phyloP scores from a whole-genome alignment of 768 basidiomycete genomes.

The Rhodotorula diobovata region DNA sequence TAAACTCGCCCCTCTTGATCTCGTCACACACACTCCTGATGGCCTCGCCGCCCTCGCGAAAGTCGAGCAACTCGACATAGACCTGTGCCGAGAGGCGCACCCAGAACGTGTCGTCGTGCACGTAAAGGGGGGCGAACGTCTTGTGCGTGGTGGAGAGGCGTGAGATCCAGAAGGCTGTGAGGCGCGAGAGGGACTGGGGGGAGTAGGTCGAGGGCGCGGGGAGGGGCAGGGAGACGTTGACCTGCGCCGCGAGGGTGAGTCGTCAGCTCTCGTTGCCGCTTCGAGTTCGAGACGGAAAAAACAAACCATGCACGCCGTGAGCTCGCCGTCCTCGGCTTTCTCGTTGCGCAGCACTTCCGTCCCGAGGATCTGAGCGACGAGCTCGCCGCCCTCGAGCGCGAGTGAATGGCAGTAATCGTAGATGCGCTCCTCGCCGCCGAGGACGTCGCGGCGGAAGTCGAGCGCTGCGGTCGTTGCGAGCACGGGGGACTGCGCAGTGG shows the following conservation, averaged over 20 bases:
- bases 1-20: conserved; percentile 8
- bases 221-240: conserved; percentile 38
- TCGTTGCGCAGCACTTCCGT: conserved; percentile 62
- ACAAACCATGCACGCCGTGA: conserved; percentile 67
- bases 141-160: conserved; percentile 1
- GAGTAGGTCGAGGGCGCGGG: conserved; percentile 7
- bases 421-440: conserved; percentile 69
- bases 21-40: conserved; percentile 24
- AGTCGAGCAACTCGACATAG: conserved; percentile 39
- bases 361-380: conserved; percentile 59
- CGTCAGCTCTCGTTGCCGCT: no score
- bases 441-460: conserved; percentile 63
- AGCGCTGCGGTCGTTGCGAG: conserved; percentile 54
- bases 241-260: no score
- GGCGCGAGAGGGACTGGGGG: neutral
- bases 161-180: conserved; percentile 7
- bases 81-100: conserved; percentile 36
- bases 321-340: conserved; percentile 51
- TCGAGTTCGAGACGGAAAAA: neutral
- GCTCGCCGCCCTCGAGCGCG: conserved; percentile 63
- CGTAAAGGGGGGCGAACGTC: conserved; percentile 12
- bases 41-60: conserved; percentile 5
- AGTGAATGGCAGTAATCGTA: conserved; percentile 65
- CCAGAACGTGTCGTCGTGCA: conserved; percentile 12
- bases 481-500: conserved; percentile 27